Evolutionary conservation across 176 grass and related monocot genomes (phyloP).

Genomic region (Triticum monococcum): DNA sequence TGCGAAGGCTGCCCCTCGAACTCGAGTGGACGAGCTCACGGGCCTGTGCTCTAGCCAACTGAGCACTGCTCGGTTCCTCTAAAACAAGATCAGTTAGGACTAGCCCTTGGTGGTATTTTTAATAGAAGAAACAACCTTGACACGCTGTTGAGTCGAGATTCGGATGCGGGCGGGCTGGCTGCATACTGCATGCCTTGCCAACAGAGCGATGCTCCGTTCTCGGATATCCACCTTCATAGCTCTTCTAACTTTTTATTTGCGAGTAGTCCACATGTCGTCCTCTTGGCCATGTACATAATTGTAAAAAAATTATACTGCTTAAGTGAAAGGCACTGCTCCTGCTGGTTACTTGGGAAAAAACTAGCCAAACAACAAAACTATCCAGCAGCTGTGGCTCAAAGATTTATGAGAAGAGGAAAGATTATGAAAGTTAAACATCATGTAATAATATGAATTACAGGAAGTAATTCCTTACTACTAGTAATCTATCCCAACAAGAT

Average conservation of each 20-base stretch:
- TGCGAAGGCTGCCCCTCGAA: too few relatives aligned
- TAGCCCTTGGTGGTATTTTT: too few relatives aligned
- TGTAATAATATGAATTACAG: not conserved
- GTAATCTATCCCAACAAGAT: not conserved
- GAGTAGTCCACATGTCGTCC: not conserved
- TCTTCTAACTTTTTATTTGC: not conserved
- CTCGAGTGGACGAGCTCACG: too few relatives aligned
- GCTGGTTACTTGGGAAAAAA: too few relatives aligned
- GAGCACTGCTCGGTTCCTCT: too few relatives aligned
- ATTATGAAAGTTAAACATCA: not conserved
- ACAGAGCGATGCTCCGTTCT: not conserved
- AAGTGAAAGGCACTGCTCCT: not conserved
- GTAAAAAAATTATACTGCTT: not conserved
- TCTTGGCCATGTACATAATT: not conserved
- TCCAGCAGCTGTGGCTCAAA: not conserved
- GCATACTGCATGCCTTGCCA: not conserved
- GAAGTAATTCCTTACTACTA: constrained; percentile 9
- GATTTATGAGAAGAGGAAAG: not conserved
- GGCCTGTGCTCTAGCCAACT: too few relatives aligned
- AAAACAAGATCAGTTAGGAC: too few relatives aligned
- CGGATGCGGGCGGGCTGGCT: not conserved
- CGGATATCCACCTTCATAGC: not conserved
- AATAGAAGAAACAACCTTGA: too few relatives aligned
- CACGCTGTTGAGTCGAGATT: not conserved
- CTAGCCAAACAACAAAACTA: not conserved